Evolutionary conservation across 2,329 filamentous ascomycete genomes (phyloP), one percentile per base, ranked within the genome.

Genomic region (Bertia moriformis): DNA sequence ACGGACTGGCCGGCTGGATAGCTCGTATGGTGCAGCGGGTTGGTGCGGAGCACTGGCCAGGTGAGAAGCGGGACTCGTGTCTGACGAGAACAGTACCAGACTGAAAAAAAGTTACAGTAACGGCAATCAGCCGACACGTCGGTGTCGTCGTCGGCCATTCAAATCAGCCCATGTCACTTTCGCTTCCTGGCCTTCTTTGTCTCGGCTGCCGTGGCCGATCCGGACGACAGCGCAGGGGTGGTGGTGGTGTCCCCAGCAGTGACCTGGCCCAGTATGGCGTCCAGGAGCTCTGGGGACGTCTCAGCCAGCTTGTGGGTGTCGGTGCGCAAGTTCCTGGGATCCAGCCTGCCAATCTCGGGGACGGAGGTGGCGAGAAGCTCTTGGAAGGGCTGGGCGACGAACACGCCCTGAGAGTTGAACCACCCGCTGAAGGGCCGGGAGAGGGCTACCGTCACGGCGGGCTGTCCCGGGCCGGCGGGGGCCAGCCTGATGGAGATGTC

Each of bases 311-410:
- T 32, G 38, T 59, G 52, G 4, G 58, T 50, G 3, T 55, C 51
- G 29, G 52, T 46, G 2, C 56, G 58, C n/a, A 66, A 65, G 41
- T 69, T 66, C 55, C 71, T 71, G 27, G 77, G 70, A 49, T 89
- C 83, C 20, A 68, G 67, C 47, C 66, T 67, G 38, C 78, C 83
- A 44, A 89, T 69, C 20, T 71, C 53, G 1, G 77, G 71, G 3
- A 89, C 66, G 30, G 70, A 67, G n/a, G 69, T 69, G 10, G 82
- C 83, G 37, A 91, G 64, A 62, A 84, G 75, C 53, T 78, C 71
- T 67, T 91, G 84, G 60, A 91, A 88, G 4, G 84, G 83, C 47
- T 73, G 65, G 5, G 74, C 71, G 36, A 87, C 71, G 54, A 91
- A 87, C 55, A 69, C 71, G 38, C 85, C 85, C 30, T 67, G 63